Percentiles rank a stretch among this genome's conserved stretches.
Evolutionary conservation across 2,329 filamentous ascomycete species (phyloP).

Genomic region (Byssothecium circinans): DNA sequence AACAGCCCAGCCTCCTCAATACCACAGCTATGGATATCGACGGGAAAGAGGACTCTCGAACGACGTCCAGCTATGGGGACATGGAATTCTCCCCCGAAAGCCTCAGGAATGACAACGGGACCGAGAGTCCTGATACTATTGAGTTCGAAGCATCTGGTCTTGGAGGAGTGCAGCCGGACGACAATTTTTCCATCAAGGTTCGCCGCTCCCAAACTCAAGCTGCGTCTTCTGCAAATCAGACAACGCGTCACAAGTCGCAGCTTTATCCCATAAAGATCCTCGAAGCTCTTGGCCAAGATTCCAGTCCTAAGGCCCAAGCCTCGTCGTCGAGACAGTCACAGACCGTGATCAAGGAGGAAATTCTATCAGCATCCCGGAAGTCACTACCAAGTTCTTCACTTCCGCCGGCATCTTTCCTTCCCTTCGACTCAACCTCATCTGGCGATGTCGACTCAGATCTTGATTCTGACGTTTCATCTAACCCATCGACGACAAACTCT

Average conservation of each 20-base stretch:
- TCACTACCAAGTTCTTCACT: slow-evolving; percentile 54
- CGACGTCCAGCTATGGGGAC: slow-evolving; percentile 30
- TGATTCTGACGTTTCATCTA: slow-evolving; percentile 43
- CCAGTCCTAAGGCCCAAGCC: slow-evolving; percentile 9
- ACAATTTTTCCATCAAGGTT: slow-evolving; percentile 58
- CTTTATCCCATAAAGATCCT: slow-evolving; percentile 37
- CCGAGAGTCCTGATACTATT: slow-evolving; percentile 30
- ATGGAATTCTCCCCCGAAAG: slow-evolving; percentile 42
- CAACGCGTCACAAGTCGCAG: slow-evolving; percentile 16
- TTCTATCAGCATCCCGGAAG: slow-evolving; percentile 68
- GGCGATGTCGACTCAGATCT: slow-evolving; percentile 39
- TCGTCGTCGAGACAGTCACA: slow-evolving; percentile 11
- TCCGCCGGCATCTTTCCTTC: slow-evolving; percentile 49
- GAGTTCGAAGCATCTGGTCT: slow-evolving; percentile 57
- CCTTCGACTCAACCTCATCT: slow-evolving; percentile 41
- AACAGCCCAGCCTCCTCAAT: slow-evolving; percentile 13
- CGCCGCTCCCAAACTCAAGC: slow-evolving; percentile 31
- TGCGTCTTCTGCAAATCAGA: neutral
- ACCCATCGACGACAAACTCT: slow-evolving; percentile 20
- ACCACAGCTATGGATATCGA: slow-evolving; percentile 22
- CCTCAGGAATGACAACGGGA: slow-evolving; percentile 26
- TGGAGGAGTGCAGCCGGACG: slow-evolving; percentile 62
- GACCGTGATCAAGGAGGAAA: slow-evolving; percentile 62
- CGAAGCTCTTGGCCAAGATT: slow-evolving; percentile 30
- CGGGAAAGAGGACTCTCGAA: slow-evolving; percentile 35